Evolutionary conservation across 2,329 filamentous ascomycete genomes (phyloP), one percentile per base, ranked within the genome.

Genomic region (Amauroascus verrucosus): DNA sequence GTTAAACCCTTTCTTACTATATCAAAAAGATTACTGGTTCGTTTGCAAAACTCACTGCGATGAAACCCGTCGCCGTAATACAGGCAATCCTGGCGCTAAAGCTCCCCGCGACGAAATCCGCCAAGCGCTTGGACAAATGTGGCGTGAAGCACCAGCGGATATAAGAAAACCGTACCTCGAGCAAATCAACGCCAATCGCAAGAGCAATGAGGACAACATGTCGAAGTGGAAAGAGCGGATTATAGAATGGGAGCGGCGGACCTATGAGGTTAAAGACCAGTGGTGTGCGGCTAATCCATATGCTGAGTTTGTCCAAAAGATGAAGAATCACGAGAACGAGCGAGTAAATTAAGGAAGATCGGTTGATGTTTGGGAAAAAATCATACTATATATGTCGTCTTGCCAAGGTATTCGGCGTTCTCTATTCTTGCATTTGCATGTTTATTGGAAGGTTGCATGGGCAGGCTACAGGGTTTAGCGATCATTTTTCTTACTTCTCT

Each of bases 1-100:
- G 0, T 82, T 85, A 3, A 97, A 94, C 64, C 86, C 91, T 0
- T 97, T 95, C 68, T 77, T 95, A 26, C 77, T 96, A 48, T 98
- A 86, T 70, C 91, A 89, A 65, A 94, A 89, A 60, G 83, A 82
- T 62, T 76, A 79, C 58, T 85, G 81, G 81, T 72, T 76, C 43
- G 72, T 73, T 37, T 79, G 78, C 59, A 83, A 82, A 63, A 70
- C 78, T 3, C 78, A 85, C 62, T 85, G 82, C 63, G 83, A 88
- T n/a, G 80, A 83, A 50, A 80, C 78, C n/a, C 80, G 84, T 26
- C 77, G 78, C 53, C 74, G 78, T 2, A 77, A 80, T 30, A 84
- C 82, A 49, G 80, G 80, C 9, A 84, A 84, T 60, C 73, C 82
- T 0, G 76, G 80, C 41, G 82, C 84, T 6, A 94, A 88, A 61